Percentiles rank a stretch among this genome's conserved stretches.
phyloP scores from a whole-genome alignment of 768 basidiomycete genomes.

The Coprinellus aureogranulatus region DNA sequence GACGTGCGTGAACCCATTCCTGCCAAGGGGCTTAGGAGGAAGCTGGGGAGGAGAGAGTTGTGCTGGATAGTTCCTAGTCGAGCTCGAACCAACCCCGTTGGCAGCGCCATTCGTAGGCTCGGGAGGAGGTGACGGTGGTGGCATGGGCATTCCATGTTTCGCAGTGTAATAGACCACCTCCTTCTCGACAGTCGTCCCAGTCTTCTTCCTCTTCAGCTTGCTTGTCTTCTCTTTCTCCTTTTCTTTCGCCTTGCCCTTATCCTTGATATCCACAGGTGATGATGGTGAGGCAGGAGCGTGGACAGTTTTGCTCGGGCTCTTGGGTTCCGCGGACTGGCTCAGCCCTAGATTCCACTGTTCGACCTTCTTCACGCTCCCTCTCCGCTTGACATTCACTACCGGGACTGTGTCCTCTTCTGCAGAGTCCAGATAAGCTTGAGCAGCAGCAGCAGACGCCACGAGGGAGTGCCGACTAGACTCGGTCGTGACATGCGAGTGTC shows the following conservation, averaged over 20 bases:
- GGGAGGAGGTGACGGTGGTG: slow-evolving; percentile 2
- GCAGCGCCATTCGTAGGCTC: slow-evolving; percentile 1
- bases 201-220: slow-evolving; percentile 5
- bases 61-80: not conserved
- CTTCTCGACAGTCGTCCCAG: slow-evolving; percentile 10
- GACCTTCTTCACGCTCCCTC: slow-evolving; percentile 1
- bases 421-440: not conserved
- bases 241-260: slow-evolving; percentile 17
- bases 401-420: not conserved
- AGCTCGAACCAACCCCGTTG: slow-evolving; percentile 4
- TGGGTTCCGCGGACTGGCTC: not conserved
- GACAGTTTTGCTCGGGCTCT: not conserved
- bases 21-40: not conserved
- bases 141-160: slow-evolving; percentile 9
- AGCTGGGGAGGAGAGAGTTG: not conserved
- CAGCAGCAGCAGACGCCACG: too few species aligned
- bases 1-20: not conserved
- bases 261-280: slow-evolving; percentile 8
- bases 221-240: slow-evolving; percentile 6
- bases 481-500: slow-evolving; percentile 56
- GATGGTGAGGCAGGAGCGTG: slow-evolving; percentile 3
- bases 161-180: slow-evolving; percentile 12
- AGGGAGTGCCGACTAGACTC: not conserved
- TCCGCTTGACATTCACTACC: not conserved
- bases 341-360: not conserved